phyloP scores from a whole-genome alignment of 1,284 basidiomycete genomes.

The Abortiporus biennis region DNA sequence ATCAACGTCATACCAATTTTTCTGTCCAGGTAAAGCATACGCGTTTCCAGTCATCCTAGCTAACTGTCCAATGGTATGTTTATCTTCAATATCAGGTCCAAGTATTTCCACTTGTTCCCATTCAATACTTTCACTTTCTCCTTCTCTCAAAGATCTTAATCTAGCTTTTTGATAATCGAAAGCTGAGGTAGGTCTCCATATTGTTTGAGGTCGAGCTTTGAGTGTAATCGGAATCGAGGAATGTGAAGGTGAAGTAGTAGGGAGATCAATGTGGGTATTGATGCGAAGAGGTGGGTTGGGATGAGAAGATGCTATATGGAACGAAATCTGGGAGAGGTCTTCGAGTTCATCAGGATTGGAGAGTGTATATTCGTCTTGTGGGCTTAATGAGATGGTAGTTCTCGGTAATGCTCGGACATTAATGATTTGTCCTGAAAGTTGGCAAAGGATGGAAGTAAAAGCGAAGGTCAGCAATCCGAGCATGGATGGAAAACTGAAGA shows the following conservation, averaged over 20 bases:
- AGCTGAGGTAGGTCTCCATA: conserved; percentile 55
- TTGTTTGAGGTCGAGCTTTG: conserved; percentile 34
- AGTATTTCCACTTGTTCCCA: conserved; percentile 53
- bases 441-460: neutral
- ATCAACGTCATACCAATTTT: conserved; percentile 84
- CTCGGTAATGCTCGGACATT: no score
- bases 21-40: conserved; percentile 64
- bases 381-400: neutral
- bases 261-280: neutral
- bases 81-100: conserved; percentile 73
- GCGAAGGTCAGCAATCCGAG: neutral
- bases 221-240: neutral
- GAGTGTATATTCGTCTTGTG: conserved; percentile 1
- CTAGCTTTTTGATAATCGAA: conserved; percentile 46
- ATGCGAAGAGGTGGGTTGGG: neutral
- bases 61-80: conserved; percentile 77
- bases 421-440: no score
- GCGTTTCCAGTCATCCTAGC: conserved; percentile 92
- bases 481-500: neutral
- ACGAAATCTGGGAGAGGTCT: neutral
- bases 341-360: neutral
- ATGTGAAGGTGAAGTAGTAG: neutral
- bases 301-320: neutral
- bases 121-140: conserved; percentile 44
- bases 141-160: conserved; percentile 38